Evolutionary conservation across 306 rosid species (phyloP).

Genomic region (Dryas alaskensis): DNA sequence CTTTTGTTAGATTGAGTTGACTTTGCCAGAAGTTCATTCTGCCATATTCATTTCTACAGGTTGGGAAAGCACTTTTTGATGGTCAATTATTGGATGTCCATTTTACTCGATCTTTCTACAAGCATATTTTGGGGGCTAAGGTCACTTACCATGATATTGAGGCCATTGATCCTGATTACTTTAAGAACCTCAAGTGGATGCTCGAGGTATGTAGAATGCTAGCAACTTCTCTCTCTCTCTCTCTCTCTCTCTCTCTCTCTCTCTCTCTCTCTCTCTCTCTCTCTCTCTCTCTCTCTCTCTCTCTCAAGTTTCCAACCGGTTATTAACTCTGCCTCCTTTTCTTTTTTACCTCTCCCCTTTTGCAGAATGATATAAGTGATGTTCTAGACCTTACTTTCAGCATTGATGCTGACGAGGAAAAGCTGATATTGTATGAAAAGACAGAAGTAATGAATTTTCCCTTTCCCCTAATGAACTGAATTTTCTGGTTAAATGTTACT

Average conservation of each 20-base stretch:
- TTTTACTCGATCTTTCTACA: slow-evolving; percentile 95
- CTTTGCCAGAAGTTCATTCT: slow-evolving; percentile 24
- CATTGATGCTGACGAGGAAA: slow-evolving; percentile 97
- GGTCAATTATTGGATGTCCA: slow-evolving; percentile 96
- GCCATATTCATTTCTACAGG: slow-evolving; percentile 45
- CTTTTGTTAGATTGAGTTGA: slow-evolving; percentile 11
- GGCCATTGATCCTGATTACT: slow-evolving; percentile 95
- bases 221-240: not conserved
- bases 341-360: slow-evolving; percentile 9
- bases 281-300: not conserved
- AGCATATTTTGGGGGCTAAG: slow-evolving; percentile 83
- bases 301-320: not conserved
- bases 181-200: slow-evolving; percentile 89
- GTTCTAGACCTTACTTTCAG: slow-evolving; percentile 89
- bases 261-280: not conserved
- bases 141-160: slow-evolving; percentile 97
- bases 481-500: not conserved
- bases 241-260: not conserved
- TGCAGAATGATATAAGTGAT: slow-evolving; percentile 85
- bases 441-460: slow-evolving; percentile 57
- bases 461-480: not conserved
- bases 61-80: slow-evolving; percentile 93
- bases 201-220: slow-evolving; percentile 62
- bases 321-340: not conserved
- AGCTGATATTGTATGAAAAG: slow-evolving; percentile 80